A percentile compares a stretch with the other conserved stretches of the same genome.
Conservation (phyloP, 148 eudicot species). For the Chenopodium quinoa region DNA sequence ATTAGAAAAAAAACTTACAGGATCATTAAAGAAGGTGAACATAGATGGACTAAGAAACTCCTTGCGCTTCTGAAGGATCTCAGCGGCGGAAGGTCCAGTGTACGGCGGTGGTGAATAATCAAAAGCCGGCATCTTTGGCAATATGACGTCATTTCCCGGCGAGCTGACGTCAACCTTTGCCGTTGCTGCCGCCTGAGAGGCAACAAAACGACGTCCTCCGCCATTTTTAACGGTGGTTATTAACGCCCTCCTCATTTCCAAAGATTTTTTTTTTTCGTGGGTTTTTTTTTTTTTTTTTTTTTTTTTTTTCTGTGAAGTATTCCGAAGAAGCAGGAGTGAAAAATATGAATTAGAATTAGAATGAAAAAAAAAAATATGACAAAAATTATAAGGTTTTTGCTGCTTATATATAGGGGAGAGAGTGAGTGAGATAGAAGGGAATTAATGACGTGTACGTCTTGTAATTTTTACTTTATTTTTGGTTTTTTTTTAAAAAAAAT, state of each 20-base stretch:
- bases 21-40: conserved; percentile 67
- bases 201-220: background rate
- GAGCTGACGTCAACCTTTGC: conserved; percentile 14
- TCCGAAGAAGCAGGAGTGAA: conserved; percentile 13
- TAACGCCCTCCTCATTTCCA: conserved; percentile 14
- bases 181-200: conserved; percentile 9
- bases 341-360: background rate
- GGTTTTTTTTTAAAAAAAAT: background rate
- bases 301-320: background rate
- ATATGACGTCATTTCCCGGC: conserved; percentile 13
- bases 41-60: conserved; percentile 87
- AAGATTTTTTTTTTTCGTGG: background rate
- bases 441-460: too few species aligned
- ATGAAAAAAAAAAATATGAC: background rate
- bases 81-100: conserved; percentile 67
- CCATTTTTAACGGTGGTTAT: background rate
- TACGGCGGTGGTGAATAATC: conserved; percentile 85
- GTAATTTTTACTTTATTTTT: background rate
- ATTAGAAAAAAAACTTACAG: conserved; percentile 40
- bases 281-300: background rate
- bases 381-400: too few species aligned
- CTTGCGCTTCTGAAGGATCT: conserved; percentile 66
- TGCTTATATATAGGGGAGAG: too few species aligned
- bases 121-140: conserved; percentile 60
- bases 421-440: too few species aligned